Base-by-base conservation (phyloP, 78 protist species). In the Dictyostelium intermedium region DNA sequence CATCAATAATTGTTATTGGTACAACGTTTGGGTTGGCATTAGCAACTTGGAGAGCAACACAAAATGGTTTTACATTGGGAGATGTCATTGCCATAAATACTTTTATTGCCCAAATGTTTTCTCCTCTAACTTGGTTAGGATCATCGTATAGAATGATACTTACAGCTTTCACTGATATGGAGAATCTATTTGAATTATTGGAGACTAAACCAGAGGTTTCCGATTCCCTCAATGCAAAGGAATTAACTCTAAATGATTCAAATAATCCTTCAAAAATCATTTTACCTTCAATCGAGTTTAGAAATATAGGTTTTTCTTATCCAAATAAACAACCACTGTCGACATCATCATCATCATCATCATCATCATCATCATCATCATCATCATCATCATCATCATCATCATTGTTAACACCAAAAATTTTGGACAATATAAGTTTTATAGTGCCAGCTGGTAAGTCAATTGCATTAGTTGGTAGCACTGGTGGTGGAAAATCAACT, bases 401-500 rank as follows among this genome's bases (percentile, higher is more conserved):
- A 41, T 72, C 8, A 14, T 77, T 45, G 32, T 14, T 2, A 5
- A 5, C 70, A 14, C 61, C 43, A 35, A 30, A n/a, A 25, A 73
- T 96, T 25, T 10, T 98, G 34, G 72, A 92, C 61, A 87, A 83
- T 8, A 18, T 98, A 9, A 82, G 96, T 10, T 85, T 97, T 69
- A 60, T 30, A 23, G 81, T 91, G 4, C 96, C 95, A 23, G 93
- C 95, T 9, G 99, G 98, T 32, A 47, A 82, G 35, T 47, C 81
- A 37, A 94, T 96, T 41, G 99, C 99, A 5, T 18, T 99, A 1
- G 99, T 98, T 25, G 99, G 99, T 5, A 66, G 98, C 25, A 72
- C 92, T n/a, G 99, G 99, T 14, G 63, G 93, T 4, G 99, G 99
- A n/a, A 99, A 99, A 91, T 85, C 97, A 3, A 97, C 99, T 4